A percentile compares a stretch with the other conserved stretches of the same genome.
These are phyloP conservation scores for Aspergillus oerlinghausenensis DNA, from an alignment of 2,329 filamentous ascomycete genomes.

Conservation along the genomic window DNA sequence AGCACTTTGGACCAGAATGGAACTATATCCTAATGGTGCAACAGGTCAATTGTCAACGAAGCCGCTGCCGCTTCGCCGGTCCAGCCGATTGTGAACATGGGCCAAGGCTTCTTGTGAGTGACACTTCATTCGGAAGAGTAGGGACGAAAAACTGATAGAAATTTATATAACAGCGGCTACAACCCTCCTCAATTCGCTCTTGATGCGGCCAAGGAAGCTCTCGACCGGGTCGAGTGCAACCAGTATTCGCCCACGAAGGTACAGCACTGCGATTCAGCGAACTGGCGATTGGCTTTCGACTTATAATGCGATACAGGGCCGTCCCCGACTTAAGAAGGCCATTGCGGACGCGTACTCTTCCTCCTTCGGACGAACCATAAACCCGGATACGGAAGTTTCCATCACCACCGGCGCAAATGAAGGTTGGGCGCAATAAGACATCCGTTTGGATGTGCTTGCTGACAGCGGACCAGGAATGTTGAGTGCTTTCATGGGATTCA, in stretches of 20 bases:
- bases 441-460: background rate
- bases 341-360: slow-evolving; percentile 89
- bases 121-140: background rate
- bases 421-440: slow-evolving; percentile 24
- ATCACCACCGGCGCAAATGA: slow-evolving; percentile 70
- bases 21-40: slow-evolving; percentile 10
- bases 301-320: slow-evolving; percentile 50
- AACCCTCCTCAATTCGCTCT: slow-evolving; percentile 90
- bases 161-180: slow-evolving; percentile 57
- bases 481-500: slow-evolving; percentile 95
- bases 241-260: slow-evolving; percentile 94
- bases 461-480: slow-evolving; percentile 63
- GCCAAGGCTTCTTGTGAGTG: slow-evolving; percentile 56
- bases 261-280: slow-evolving; percentile 6
- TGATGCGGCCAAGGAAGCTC: slow-evolving; percentile 81
- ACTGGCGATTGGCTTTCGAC: background rate
- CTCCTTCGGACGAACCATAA: slow-evolving; percentile 72
- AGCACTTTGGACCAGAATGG: background rate
- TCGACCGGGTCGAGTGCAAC: slow-evolving; percentile 93
- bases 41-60: slow-evolving; percentile 63
- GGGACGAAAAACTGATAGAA: background rate
- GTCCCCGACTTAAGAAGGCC: slow-evolving; percentile 86
- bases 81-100: slow-evolving; percentile 66
- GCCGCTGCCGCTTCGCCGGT: slow-evolving; percentile 60
- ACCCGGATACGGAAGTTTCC: slow-evolving; percentile 89